Evolutionary conservation across 2,329 filamentous ascomycete species (phyloP), one percentile per base, ranked within the genome.

Genomic region (Paecilomyces sp.): DNA sequence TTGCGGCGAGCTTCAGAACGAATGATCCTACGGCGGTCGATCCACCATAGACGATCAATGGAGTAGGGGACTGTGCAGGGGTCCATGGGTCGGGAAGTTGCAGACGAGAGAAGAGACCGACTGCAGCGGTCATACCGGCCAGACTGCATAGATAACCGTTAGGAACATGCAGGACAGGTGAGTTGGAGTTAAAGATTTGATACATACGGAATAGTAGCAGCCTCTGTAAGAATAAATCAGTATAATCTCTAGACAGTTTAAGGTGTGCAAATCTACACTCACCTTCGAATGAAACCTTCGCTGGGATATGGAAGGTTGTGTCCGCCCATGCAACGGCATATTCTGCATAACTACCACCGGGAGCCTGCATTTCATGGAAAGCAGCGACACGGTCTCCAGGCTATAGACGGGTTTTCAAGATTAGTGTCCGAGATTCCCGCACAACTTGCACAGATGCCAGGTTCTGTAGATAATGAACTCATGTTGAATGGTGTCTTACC

Each of bases 21-120:
- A 83, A 88, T 4, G 81, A 73, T 7, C 85, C 85, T 1, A 88
- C 84, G 0, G 85, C 79, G 0, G 80, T 80, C 0, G 82, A 76
- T 0, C 70, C 76, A 24, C 80, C 80, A 64, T 82, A 82, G 51
- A 84, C 70, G 7, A 84, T 70, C 2, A 80, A 64, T 0, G 79
- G 79, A 2, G 67, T 72, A 0, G 63, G 65, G 24, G 69, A 67
- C 0, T 63, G 69, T 1, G 75, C 65, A 15, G 77, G 77, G 0
- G 66, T 62, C 77, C 79, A 85, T 1, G 84, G 82, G 6, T 75
- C 65, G 2, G 83, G 82, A 1, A 85, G 72, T 1, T 62, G 63
- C 11, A 84, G 77, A 9, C 70, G 66, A 28, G 74, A 69, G 66
- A 80, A 85, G 0, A 86, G 68, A 0, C 76, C 82, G 2, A 85